Base-by-base conservation (phyloP, 352 stramenopile species). In the Pythium pyrilobum region DNA sequence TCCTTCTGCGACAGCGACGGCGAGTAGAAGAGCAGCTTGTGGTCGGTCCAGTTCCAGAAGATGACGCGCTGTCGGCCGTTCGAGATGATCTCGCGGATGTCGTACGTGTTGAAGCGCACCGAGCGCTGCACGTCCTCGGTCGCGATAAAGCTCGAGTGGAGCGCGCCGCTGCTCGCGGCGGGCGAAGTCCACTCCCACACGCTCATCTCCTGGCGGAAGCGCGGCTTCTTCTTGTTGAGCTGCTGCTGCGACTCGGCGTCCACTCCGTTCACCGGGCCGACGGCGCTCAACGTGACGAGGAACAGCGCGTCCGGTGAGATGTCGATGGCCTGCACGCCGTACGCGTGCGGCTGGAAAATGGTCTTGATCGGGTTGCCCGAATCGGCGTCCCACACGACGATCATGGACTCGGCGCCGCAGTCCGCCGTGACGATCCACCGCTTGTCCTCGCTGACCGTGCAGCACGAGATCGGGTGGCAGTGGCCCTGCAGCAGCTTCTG, bases 341-440 rank as follows among this genome's bases (percentile, higher is more conserved):
- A 57, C 1, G 57, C 23, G 37, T 97, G 89, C 7, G 89, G 87
- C 40, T 83, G 82, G 54, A 95, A 93, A 45, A 97, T 92, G 32
- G 85, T 96, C 62, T 95, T 95, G 62, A 97, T 91, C 28, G 92
- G 91, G 32, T 88, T 84, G 8, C 81, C 84, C 0, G 85, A 86
- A 16, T 63, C 54, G 1, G 76, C 65, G 47, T 98, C 90, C 90
- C 92, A 98, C 13, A 98, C 79, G 8, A 98, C 89, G 23, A 98
- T 73, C 75, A 97, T 94, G 20, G 81, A 90, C 56, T 98, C 88
- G 6, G 61, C 39, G 0, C 90, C 90, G 4, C 69, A 64, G 46
- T 97, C 92, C 12, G 85, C 89, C 32, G 90, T 98, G 37, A 94
- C 88, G 52, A 97, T 89, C 86, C 85, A 97, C 20, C 87, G 83